Percentiles rank a stretch among this genome's conserved stretches.
Conservation (phyloP, 768 basidiomycete species). For the Mycena latifolia region DNA sequence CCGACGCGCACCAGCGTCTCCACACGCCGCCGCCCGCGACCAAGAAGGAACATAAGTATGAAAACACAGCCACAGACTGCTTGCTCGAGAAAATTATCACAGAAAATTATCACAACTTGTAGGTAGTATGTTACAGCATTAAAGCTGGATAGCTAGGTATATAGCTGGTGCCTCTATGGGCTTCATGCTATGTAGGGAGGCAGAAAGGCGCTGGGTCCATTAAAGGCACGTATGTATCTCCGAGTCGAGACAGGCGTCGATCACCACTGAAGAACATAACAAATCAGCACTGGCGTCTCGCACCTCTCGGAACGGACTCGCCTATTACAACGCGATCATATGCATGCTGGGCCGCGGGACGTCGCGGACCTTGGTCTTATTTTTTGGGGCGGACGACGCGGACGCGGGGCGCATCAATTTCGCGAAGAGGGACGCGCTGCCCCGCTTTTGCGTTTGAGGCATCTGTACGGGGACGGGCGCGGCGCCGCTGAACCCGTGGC, state of each 20-base stretch:
- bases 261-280: no score
- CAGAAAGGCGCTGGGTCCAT: no score
- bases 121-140: no score
- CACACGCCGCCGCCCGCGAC: background rate
- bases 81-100: no score
- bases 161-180: no score
- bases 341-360: conserved; percentile 3
- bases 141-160: no score
- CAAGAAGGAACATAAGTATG: background rate
- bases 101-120: no score
- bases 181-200: no score
- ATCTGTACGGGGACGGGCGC: background rate
- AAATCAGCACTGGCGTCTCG: background rate
- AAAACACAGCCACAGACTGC: no score
- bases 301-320: background rate
- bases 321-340: conserved; percentile 2
- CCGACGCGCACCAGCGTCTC: background rate
- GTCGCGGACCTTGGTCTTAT: background rate
- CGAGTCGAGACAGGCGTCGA: no score
- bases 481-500: conserved; percentile 19
- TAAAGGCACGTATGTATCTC: no score
- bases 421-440: background rate
- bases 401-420: background rate
- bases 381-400: background rate
- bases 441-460: background rate